Base-by-base conservation (phyloP, 192 early-diverging fungal genomes). In the Coemansia sp. region DNA sequence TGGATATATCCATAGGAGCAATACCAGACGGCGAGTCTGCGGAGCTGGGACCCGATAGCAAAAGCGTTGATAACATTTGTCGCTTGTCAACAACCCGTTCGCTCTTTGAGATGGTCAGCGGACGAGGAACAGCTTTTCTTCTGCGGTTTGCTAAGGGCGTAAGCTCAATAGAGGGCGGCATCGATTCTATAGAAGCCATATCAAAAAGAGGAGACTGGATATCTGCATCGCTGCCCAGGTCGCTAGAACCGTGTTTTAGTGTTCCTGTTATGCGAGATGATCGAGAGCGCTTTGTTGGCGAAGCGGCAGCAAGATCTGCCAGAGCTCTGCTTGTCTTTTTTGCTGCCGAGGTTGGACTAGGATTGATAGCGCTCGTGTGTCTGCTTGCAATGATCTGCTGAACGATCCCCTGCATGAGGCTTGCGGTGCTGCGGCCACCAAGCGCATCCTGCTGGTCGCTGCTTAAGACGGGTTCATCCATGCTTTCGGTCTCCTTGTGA, bases 321-420 rank as follows among this genome's bases (percentile, higher is more conserved):
- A 32, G 54, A 53, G 57, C 13, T 10, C 19, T 21, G 9, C 52
- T 26, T 26, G 52, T 9, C 39, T 38, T 40, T 38, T 59, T 59
- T 40, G 32, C 57, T 18, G 39, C 39, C 16, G 57, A 38, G 18
- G n/a, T 47, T 40, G 18, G 58, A 19, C 16, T 58, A 39, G 32
- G 66, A 43, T 45, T 56, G 45, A 23, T 54, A 23, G 19, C 61
- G 41, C 9, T 50, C n/a, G 64, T 65, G 23, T 70, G 61, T 23
- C 80, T 64, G 23, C 61, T 64, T 15, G 73, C 80, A 8, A 82
- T 63, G 18, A 82, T 76, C 45, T 70, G 71, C 69, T 77, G 80
- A 9, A 82, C 72, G 16, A 82, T 82, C 10, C 74, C 74, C 0
- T 44, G 48, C 0, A 74, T 67, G 32, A 65, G 63, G 39, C 60